Evolutionary conservation across 345 rosid genomes (phyloP).

Genomic region (Eucalyptus cloeziana): DNA sequence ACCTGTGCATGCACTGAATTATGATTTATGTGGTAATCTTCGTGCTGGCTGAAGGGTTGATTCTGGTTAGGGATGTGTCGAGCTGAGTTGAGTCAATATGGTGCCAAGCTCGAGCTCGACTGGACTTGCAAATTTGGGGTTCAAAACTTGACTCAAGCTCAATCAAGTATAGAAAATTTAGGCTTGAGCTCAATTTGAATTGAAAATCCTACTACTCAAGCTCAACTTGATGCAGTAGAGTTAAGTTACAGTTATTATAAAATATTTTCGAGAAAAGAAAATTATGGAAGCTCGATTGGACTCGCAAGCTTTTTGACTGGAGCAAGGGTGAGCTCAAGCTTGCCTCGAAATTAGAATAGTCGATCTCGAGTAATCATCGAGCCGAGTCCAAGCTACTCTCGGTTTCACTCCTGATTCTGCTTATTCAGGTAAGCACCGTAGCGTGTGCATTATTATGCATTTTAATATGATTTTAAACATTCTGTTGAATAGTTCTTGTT

Average conservation of each 20-base stretch:
- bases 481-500: not conserved
- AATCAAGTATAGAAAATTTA: not conserved
- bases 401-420: not conserved
- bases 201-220: not conserved
- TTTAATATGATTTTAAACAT: not conserved
- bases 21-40: not conserved
- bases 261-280: not conserved
- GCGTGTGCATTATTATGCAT: not conserved
- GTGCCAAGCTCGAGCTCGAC: not conserved
- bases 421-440: not conserved
- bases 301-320: not conserved
- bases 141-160: not conserved
- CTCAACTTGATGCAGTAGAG: not conserved
- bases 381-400: not conserved
- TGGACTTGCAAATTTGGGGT: not conserved
- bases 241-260: not conserved
- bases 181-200: not conserved
- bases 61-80: not conserved
- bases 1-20: not conserved
- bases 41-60: not conserved
- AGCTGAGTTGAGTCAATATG: not conserved
- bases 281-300: not conserved
- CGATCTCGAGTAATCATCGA: not conserved
- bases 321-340: not conserved
- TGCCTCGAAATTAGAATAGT: not conserved